Base-by-base conservation (phyloP, 2,329 filamentous ascomycete species). In the Fusarium guadeloupense region DNA sequence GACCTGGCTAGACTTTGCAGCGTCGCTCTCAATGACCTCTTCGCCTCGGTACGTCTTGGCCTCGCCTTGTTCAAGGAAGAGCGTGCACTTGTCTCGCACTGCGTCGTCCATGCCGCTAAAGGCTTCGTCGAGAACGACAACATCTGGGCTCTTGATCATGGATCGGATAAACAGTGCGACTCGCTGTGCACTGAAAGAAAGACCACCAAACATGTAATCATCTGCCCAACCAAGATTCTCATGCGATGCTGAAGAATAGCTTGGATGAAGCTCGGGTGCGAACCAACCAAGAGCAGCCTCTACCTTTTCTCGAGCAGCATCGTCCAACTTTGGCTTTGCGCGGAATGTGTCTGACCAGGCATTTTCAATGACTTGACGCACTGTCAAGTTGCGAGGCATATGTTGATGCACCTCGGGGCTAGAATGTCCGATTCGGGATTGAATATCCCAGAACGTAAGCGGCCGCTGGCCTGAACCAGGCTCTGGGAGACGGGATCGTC, bases 401-500 rank as follows among this genome's bases (percentile, higher is more conserved):
- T 96, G 93, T 46, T 92, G 89, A 70, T 98, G 93, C 5, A 98
- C 90, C 73, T 98, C 95, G 0, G 95, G 95, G 59, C 92, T 96
- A 0, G 93, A 95, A 74, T 98, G 93, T 10, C 95, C 95, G 64
- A 99, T 91, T 20, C 91, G 88, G 1, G 88, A 83, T 74, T 98
- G 95, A 8, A 99, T 86, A 61, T 98, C 93, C 81, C 96, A 98
- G 54, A 97, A 90, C 0, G 92, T 96, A 28, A 98, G 87, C 0
- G 92, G 93, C 0, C 84, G 83, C 48, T 85, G 74, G 2, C 78
- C 80, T 1, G 85, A 86, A 0, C 89, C 90, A 0, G 85, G 84
- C 50, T 90, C 85, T 0, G 94, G 93, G 0, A 97, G 81, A 17
- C 95, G 86, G 49, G 89, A 89, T 19, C 87, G 87, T 1, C 93